These are phyloP conservation scores for Fusarium torreyae DNA, from an alignment of 2,329 filamentous ascomycete species.

Conservation along the genomic window DNA sequence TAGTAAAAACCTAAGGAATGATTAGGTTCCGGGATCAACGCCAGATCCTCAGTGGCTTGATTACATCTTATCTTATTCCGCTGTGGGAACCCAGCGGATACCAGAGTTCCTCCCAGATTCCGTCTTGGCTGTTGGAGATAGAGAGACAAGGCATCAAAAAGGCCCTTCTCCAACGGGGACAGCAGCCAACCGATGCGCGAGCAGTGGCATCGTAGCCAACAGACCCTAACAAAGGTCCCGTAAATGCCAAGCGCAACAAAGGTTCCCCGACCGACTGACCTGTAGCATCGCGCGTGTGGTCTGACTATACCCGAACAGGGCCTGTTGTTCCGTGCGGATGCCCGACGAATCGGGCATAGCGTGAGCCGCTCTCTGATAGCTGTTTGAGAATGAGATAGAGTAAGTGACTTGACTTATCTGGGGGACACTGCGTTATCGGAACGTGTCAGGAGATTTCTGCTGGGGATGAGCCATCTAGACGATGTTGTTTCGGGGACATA, in stretches of 20 bases:
- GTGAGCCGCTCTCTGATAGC: slow-evolving; percentile 1
- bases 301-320: slow-evolving; percentile 3
- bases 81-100: background rate
- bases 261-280: slow-evolving; percentile 32
- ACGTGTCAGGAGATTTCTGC: background rate
- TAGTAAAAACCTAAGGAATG: too few species aligned
- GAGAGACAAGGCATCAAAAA: slow-evolving; percentile 14
- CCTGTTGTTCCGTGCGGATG: slow-evolving; percentile 14
- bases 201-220: background rate
- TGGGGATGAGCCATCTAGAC: background rate
- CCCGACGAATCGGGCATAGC: slow-evolving; percentile 1
- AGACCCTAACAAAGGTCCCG: slow-evolving; percentile 34
- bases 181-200: background rate
- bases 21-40: background rate
- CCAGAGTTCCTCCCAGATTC: background rate
- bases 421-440: background rate
- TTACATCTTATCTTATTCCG: background rate
- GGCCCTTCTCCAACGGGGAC: slow-evolving; percentile 27
- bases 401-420: background rate
- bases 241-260: slow-evolving; percentile 38
- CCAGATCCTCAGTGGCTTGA: background rate
- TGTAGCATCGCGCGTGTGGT: background rate
- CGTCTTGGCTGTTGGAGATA: background rate
- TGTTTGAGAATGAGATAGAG: slow-evolving; percentile 1
- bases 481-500: background rate